Evolutionary conservation across 495 filamentous ascomycete species (phyloP).

Genomic region (Schizothecium vesticola): DNA sequence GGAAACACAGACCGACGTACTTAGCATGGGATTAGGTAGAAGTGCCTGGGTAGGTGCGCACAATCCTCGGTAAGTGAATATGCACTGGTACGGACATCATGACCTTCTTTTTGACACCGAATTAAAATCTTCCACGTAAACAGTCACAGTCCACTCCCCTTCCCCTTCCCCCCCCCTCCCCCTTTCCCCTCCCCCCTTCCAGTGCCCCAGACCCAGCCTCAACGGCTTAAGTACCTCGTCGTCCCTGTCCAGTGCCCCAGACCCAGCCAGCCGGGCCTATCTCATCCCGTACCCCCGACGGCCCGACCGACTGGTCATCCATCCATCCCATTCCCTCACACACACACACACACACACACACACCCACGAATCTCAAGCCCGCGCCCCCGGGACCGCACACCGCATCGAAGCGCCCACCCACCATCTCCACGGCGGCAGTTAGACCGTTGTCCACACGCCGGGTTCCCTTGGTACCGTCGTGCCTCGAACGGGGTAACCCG

Average conservation of each 20-base stretch:
- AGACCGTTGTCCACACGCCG: not conserved
- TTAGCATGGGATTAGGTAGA: too few species aligned
- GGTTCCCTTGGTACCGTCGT: not conserved
- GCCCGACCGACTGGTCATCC: not conserved
- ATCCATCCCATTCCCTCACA: not conserved
- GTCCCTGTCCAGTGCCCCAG: too few species aligned
- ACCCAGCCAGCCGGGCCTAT: not conserved
- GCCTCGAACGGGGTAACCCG: not conserved
- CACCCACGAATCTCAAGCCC: not conserved
- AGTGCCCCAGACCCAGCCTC: not conserved
- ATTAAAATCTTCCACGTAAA: too few species aligned
- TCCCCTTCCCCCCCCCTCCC: too few species aligned
- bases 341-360: constrained; percentile 8
- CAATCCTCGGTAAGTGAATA: not conserved
- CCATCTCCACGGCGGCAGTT: not conserved
- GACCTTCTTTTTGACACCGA: not conserved
- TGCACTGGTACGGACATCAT: not conserved
- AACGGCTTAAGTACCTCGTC: too few species aligned
- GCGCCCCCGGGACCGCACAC: not conserved
- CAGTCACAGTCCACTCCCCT: too few species aligned
- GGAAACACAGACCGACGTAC: too few species aligned
- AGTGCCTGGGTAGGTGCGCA: too few species aligned
- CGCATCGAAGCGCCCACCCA: not conserved
- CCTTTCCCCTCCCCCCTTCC: not conserved
- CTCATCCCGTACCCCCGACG: not conserved